These are phyloP conservation scores for Phytophthora pistaciae DNA, from an alignment of 352 stramenopile genomes.

Conservation along the genomic window DNA sequence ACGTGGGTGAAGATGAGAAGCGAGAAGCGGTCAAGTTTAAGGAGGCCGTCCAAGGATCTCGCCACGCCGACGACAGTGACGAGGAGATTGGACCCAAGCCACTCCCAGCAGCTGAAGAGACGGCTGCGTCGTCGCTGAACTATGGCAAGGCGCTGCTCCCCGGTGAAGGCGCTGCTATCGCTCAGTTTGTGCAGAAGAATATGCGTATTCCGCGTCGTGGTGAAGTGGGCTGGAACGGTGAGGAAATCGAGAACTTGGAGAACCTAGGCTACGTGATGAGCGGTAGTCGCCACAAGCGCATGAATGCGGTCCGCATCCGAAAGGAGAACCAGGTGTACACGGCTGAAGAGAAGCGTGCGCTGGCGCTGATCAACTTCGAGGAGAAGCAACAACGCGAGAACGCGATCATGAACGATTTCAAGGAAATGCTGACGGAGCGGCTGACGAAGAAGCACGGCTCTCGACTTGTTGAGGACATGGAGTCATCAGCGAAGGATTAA, in stretches of 20 bases:
- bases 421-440: constrained; percentile 91
- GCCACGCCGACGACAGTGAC: constrained; percentile 76
- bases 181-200: constrained; percentile 99
- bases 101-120: constrained; percentile 56
- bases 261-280: constrained; percentile 97
- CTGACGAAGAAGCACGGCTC: constrained; percentile 91
- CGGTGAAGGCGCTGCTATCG: constrained; percentile 96
- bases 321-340: constrained; percentile 99
- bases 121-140: constrained; percentile 63
- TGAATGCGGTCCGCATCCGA: constrained; percentile 99
- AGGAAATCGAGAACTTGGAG: constrained; percentile 98
- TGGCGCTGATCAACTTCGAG: constrained; percentile 99
- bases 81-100: constrained; percentile 91
- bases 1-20: constrained; percentile 65
- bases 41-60: constrained; percentile 78
- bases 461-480: constrained; percentile 88
- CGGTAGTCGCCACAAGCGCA: constrained; percentile 96
- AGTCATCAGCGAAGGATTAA: constrained; percentile 68
- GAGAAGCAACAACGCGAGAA: constrained; percentile 99
- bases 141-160: constrained; percentile 95
- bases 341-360: constrained; percentile 97
- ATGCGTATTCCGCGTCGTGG: constrained; percentile 98
- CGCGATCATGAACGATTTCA: constrained; percentile 97
- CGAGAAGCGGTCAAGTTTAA: constrained; percentile 92
- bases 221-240: constrained; percentile 97